Evolutionary conservation across 495 filamentous ascomycete species (phyloP), one percentile per base, ranked within the genome.

Genomic region (Sporormia fimetaria): DNA sequence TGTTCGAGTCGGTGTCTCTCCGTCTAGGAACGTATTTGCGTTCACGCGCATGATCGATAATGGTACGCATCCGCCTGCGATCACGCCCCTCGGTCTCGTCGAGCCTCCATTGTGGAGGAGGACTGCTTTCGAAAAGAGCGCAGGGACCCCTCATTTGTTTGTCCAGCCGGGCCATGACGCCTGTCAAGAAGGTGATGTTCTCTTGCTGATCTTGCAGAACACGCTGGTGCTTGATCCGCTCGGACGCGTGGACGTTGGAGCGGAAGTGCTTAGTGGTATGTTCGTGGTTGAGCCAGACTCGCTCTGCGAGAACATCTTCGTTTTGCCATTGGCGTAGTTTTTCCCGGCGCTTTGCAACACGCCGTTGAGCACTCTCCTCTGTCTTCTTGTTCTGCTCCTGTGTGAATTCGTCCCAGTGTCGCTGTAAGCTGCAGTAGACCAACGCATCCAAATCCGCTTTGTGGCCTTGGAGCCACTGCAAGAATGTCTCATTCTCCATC

Each of bases 31-130:
- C 84, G 54, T 90, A 92, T 33, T 85, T 75, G 33, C 80, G 71
- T 44, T 75, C 68, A 27, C 78, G 75, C 8, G 73, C 71, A 30
- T 73, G 72, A 54, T 92, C 83, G 4, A 83, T 83, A 16, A 92
- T 70, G 33, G 93, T 73, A 4, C 90, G 75, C 36, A 92, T 66
- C 27, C 92, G 74, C 87, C 95, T 95, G 24, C 92, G 81, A 57
- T 94, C 94, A 11, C 87, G 75, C 25, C 88, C 92, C 65, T 98
- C 90, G 0, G 87, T 96, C 53, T 90, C 75, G 57, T 98, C 90
- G 6, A 98, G 73, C 54, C 81, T 83, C 85, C 85, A 96, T 57
- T 82, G 93, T 3, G 66, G 67, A 10, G 71, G 58, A 12, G 69
- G 67, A 0, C 68, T 63, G 32, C 80, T 71, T 32, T 81, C 76